Evolutionary conservation across 2,329 filamentous ascomycete genomes (phyloP).

Genomic region (Alternaria longipes): DNA sequence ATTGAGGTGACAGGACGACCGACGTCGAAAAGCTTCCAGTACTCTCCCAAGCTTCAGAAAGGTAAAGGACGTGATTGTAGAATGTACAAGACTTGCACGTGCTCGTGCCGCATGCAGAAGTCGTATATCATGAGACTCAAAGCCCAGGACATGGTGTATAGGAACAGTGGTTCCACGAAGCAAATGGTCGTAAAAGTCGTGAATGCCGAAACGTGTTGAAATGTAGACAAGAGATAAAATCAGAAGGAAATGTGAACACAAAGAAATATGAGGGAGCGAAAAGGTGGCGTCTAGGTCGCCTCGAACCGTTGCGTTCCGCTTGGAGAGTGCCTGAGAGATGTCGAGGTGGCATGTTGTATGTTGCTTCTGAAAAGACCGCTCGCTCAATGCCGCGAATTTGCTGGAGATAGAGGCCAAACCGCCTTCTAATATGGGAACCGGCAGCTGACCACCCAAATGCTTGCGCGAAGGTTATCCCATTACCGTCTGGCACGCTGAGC

Average conservation of each 20-base stretch:
- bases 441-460: conserved; percentile 32
- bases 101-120: conserved; percentile 49
- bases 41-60: conserved; percentile 33
- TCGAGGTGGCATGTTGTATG: conserved; percentile 21
- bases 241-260: conserved; percentile 42
- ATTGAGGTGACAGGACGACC: conserved; percentile 30
- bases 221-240: conserved; percentile 45
- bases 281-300: conserved; percentile 13
- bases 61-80: conserved; percentile 38
- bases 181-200: conserved; percentile 50
- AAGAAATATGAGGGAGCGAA: conserved; percentile 37
- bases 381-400: conserved; percentile 31
- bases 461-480: conserved; percentile 18
- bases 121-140: conserved; percentile 49
- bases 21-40: conserved; percentile 24
- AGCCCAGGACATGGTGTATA: conserved; percentile 40
- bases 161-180: conserved; percentile 32
- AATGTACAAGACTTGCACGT: conserved; percentile 50
- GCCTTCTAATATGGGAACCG: conserved; percentile 37
- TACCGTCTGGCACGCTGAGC: conserved; percentile 45
- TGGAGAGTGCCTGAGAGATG: conserved; percentile 60
- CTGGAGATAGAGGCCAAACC: conserved; percentile 28
- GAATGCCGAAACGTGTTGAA: conserved; percentile 44
- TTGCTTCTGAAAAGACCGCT: conserved; percentile 27
- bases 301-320: conserved; percentile 40